A percentile compares a stretch with the other conserved stretches of the same genome.
Evolutionary conservation across 2,329 filamentous ascomycete species (phyloP).

Genomic region (Scleromitrula shiraiana): DNA sequence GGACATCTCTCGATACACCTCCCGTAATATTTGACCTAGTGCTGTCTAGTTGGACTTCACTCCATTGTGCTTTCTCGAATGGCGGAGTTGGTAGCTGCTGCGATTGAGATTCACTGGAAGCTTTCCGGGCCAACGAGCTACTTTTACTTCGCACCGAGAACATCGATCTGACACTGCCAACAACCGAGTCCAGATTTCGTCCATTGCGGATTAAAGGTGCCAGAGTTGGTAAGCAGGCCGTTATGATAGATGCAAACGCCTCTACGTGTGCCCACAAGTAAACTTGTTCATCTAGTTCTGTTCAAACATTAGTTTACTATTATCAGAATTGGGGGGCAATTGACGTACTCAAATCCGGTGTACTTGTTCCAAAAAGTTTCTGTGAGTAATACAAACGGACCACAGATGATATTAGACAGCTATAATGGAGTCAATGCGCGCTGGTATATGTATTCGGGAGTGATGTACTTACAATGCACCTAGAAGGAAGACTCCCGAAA

Average conservation of each 20-base stretch:
- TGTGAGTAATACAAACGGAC: constrained; percentile 1
- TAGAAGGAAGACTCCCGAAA: constrained; percentile 1
- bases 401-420: constrained; percentile 4
- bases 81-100: background rate
- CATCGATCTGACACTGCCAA: background rate
- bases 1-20: too few relatives aligned
- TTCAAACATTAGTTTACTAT: background rate
- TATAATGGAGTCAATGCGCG: background rate
- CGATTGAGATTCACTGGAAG: background rate
- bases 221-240: background rate
- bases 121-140: background rate
- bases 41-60: too few relatives aligned
- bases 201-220: background rate
- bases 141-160: constrained; percentile 1
- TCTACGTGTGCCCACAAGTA: constrained; percentile 6
- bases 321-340: background rate
- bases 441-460: too few relatives aligned
- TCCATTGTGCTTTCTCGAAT: background rate
- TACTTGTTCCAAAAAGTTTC: constrained; percentile 3
- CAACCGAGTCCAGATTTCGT: background rate
- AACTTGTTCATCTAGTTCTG: constrained; percentile 1
- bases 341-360: constrained; percentile 1
- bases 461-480: constrained; percentile 5
- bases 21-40: too few relatives aligned
- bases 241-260: background rate